Base-by-base conservation (phyloP, 495 filamentous ascomycete species). In the Parathielavia appendiculata region DNA sequence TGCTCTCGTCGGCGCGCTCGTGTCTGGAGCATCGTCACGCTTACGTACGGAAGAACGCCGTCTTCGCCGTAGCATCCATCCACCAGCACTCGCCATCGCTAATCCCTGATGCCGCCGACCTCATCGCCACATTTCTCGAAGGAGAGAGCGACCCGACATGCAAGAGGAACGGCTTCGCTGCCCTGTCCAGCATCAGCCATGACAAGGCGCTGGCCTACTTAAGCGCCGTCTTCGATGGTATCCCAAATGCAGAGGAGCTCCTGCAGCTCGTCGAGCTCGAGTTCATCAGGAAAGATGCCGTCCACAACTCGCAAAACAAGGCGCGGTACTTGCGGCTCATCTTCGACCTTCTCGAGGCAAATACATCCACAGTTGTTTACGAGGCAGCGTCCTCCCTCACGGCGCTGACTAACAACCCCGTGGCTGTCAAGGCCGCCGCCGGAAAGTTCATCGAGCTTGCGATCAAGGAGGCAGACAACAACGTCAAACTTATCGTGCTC, bases 361-460 rank as follows among this genome's bases (percentile, higher is more conserved):
- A 86, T 36, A 88, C 92, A 23, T 90, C 89, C 40, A 99, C 95
- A 14, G 95, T 99, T 17, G 89, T 97, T 32, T 99, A 99, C 67
- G 95, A 97, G 74, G 92, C 95, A 36, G 95, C 95, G n/a, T 95
- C 92, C 11, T 95, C 91, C n/a, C 77, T 97, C 54, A 97, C 92
- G 19, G 84, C 91, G 8, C 81, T 99, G 20, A 97, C 95, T 16
- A 95, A 83, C 71, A 99, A 97, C 73, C 92, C 95, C 10, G 93
- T 97, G 40, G 95, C 92, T 40, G 92, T 99, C 46, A 99, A 97
- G 72, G 95, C 95, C 41, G 92, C 95, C 16, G 95, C 95, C 5
- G 80, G 81, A 49, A 99, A 99, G 69, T 92, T 97, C 71, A 95
- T 96, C 56, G 95, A 99, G 69, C 84, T 99, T 1, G 88, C 87